These are phyloP conservation scores for Sanguinoderma infundibulare DNA, from an alignment of 1,284 basidiomycete species.

Conservation along the genomic window DNA sequence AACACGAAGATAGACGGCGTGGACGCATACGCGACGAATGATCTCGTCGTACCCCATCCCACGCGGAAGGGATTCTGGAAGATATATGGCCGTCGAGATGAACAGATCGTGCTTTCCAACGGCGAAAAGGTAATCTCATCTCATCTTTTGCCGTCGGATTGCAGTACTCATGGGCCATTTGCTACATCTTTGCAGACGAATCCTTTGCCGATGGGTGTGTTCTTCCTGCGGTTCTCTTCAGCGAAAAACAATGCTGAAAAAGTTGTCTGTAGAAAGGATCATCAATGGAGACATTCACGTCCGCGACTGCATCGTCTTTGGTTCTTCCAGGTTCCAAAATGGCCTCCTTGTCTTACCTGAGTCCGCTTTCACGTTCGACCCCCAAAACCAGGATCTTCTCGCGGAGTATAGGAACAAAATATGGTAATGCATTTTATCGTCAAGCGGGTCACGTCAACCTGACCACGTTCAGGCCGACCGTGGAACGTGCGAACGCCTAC, in stretches of 20 bases:
- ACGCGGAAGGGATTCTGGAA: slow-evolving; percentile 8
- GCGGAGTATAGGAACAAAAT: slow-evolving; percentile 35
- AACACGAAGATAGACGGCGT: slow-evolving; percentile 7
- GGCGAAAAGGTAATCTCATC: slow-evolving; percentile 16
- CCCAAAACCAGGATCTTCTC: slow-evolving; percentile 25
- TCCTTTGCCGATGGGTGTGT: slow-evolving; percentile 44
- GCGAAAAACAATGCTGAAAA: neutral
- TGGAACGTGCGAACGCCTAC: slow-evolving; percentile 36
- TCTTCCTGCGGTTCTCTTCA: neutral
- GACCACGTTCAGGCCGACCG: slow-evolving; percentile 31
- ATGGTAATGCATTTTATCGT: slow-evolving; percentile 31
- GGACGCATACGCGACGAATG: slow-evolving; percentile 17
- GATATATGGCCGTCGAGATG: slow-evolving; percentile 10
- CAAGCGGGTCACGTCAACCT: neutral
- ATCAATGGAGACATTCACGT: slow-evolving; percentile 35
- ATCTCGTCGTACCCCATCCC: slow-evolving; percentile 14
- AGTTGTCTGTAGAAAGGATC: slow-evolving; percentile 31
- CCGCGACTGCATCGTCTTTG: slow-evolving; percentile 41
- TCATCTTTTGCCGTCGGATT: neutral
- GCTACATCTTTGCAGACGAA: slow-evolving; percentile 38
- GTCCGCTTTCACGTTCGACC: slow-evolving; percentile 30
- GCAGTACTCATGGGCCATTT: neutral
- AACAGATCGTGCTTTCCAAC: slow-evolving; percentile 16
- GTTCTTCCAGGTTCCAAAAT: slow-evolving; percentile 40
- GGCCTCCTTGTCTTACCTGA: slow-evolving; percentile 43